A percentile compares a stretch with the other conserved stretches of the same genome.
These are phyloP conservation scores for Gleditsia sinensis DNA, from an alignment of 306 rosid genomes.

Conservation along the genomic window DNA sequence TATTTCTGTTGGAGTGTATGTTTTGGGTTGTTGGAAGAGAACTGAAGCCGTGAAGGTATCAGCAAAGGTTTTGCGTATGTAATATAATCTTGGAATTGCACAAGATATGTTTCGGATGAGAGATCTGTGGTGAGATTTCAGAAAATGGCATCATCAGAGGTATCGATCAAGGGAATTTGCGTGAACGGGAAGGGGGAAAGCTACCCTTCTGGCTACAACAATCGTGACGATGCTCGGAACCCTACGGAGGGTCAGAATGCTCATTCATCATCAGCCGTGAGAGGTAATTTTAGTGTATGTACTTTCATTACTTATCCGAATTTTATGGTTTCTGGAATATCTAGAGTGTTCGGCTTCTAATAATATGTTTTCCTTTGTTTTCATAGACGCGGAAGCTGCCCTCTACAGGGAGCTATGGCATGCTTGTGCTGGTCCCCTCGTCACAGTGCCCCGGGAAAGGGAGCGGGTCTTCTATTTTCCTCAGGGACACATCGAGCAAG, in stretches of 20 bases:
- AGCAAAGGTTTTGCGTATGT: no score
- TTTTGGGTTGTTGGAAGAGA: no score
- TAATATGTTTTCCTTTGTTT: not conserved
- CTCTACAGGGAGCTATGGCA: constrained; percentile 94
- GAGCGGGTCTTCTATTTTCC: constrained; percentile 93
- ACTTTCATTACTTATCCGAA: constrained; percentile 2
- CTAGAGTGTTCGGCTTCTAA: not conserved
- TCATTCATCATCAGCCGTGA: constrained; percentile 35
- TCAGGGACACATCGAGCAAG: constrained; percentile 99
- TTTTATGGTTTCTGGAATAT: not conserved
- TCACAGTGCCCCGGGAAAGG: constrained; percentile 77
- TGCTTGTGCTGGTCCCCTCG: constrained; percentile 98
- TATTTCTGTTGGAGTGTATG: no score
- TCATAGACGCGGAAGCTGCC: constrained; percentile 71
- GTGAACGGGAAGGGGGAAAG: constrained; percentile 54
- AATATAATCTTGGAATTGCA: not conserved
- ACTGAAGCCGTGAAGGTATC: no score
- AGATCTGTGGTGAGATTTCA: constrained; percentile 58
- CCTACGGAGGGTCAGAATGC: constrained; percentile 45
- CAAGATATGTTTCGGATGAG: constrained; percentile 30
- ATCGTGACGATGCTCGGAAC: constrained; percentile 39
- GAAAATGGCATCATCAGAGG: constrained; percentile 70
- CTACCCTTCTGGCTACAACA: constrained; percentile 37
- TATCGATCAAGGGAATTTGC: constrained; percentile 54
- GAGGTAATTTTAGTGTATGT: constrained; percentile 41